A percentile compares a stretch with the other conserved stretches of the same genome.
These are phyloP conservation scores for Bullera alba DNA, from an alignment of 768 basidiomycete genomes.

Conservation along the genomic window DNA sequence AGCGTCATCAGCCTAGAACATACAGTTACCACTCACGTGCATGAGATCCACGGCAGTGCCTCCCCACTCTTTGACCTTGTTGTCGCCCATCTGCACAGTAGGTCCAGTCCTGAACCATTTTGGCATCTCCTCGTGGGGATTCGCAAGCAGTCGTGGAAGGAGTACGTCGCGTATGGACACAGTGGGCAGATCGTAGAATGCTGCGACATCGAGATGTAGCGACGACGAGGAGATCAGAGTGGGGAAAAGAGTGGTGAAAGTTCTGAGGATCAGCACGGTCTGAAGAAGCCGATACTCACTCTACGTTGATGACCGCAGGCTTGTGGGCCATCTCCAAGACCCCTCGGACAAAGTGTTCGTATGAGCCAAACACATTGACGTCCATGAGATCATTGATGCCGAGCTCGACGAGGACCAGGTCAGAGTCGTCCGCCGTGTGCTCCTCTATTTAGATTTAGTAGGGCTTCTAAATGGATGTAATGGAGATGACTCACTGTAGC, in stretches of 20 bases:
- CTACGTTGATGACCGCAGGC: constrained; percentile 40
- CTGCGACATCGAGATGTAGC: constrained; percentile 31
- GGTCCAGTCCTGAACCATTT: constrained; percentile 33
- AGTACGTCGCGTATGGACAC: constrained; percentile 32
- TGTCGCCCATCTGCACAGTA: constrained; percentile 16
- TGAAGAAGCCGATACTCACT: constrained; percentile 17
- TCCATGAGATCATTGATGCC: constrained; percentile 36
- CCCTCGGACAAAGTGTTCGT: constrained; percentile 26
- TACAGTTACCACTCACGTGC: constrained; percentile 25
- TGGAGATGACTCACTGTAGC: constrained; percentile 24
- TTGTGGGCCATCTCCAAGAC: constrained; percentile 21
- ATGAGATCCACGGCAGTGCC: constrained; percentile 33
- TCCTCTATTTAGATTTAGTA: no score
- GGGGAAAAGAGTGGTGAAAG: constrained; percentile 38
- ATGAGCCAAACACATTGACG: constrained; percentile 18
- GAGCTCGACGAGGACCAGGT: constrained; percentile 33
- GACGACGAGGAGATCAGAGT: constrained; percentile 30
- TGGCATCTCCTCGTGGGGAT: constrained; percentile 27
- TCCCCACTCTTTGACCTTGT: constrained; percentile 28
- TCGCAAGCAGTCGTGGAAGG: constrained; percentile 20
- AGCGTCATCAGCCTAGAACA: not conserved
- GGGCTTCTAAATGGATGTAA: no score
- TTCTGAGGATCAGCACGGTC: constrained; percentile 11
- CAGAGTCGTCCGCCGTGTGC: constrained; percentile 32
- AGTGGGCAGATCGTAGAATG: constrained; percentile 36